phyloP scores from a whole-genome alignment of 148 eudicot species.

The Silene uniflora region DNA sequence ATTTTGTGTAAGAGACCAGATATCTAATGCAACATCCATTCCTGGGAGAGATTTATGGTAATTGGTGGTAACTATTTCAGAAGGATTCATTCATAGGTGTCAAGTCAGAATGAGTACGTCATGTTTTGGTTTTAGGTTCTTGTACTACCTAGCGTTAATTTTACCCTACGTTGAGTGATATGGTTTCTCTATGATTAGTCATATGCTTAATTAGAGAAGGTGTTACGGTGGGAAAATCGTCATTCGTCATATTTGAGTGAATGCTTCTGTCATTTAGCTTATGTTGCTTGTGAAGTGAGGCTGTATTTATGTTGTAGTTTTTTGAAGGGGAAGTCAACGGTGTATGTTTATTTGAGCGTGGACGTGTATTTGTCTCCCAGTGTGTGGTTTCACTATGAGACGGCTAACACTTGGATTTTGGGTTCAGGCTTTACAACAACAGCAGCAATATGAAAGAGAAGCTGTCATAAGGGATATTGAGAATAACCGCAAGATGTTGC shows the following conservation, averaged over 20 bases:
- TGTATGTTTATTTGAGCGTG: neutral
- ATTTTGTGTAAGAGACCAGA: neutral
- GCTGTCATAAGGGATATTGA: conserved; percentile 73
- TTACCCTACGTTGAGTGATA: neutral
- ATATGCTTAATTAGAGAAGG: too few relatives aligned
- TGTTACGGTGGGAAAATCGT: too few relatives aligned
- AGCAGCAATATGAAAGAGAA: conserved; percentile 87
- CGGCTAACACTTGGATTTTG: conserved; percentile 9
- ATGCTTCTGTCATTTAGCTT: too few relatives aligned
- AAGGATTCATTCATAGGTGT: neutral
- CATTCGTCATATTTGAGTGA: too few relatives aligned
- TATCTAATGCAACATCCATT: neutral
- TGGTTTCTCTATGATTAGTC: neutral
- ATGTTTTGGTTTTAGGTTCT: too few relatives aligned
- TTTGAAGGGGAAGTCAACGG: neutral
- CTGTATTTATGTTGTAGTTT: neutral
- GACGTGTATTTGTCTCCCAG: neutral
- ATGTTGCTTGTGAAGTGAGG: neutral
- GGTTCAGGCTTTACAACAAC: conserved; percentile 69
- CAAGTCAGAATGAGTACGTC: neutral
- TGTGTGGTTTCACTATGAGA: neutral
- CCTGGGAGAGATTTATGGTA: neutral
- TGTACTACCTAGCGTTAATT: too few relatives aligned
- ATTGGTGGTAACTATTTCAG: neutral
- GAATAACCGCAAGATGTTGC: conserved; percentile 65